Conservation (phyloP, 371 early-diverging fungal genomes). For the Dichotomocladium elegans region DNA sequence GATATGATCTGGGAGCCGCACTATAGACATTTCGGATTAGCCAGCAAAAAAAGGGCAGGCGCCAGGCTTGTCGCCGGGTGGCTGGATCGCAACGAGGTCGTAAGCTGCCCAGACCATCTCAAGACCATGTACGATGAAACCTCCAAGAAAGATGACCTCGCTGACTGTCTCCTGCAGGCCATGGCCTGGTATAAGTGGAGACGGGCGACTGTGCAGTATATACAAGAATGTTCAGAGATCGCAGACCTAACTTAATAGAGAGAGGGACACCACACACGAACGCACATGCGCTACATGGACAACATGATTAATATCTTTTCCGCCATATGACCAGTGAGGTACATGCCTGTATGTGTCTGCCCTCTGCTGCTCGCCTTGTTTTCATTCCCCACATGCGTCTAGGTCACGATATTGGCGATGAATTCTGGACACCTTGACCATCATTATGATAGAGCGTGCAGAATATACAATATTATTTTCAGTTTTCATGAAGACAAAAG, state of each 20-base stretch:
- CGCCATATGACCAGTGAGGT: background rate
- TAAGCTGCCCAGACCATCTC: conserved; percentile 18
- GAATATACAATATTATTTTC: no score
- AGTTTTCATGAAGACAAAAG: no score
- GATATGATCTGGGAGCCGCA: conserved; percentile 18
- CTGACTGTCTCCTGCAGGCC: conserved; percentile 70
- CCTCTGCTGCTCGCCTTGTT: no score
- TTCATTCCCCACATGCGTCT: no score
- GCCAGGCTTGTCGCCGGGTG: conserved; percentile 32
- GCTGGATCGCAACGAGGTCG: conserved; percentile 15
- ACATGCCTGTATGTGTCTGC: no score
- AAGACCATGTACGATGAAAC: conserved; percentile 38
- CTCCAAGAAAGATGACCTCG: conserved; percentile 71
- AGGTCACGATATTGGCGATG: no score
- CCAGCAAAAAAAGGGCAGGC: conserved; percentile 29
- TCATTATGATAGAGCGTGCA: no score
- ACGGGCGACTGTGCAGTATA: background rate
- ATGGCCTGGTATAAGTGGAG: conserved; percentile 68
- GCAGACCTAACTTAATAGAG: no score
- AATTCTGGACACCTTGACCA: no score
- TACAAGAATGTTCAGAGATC: background rate
- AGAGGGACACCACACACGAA: no score
- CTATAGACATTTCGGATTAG: conserved; percentile 1
- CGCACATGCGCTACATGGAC: no score
- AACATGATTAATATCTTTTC: no score